Conservation (phyloP, 2,329 filamentous ascomycete genomes). For the Talaromyces sp. region DNA sequence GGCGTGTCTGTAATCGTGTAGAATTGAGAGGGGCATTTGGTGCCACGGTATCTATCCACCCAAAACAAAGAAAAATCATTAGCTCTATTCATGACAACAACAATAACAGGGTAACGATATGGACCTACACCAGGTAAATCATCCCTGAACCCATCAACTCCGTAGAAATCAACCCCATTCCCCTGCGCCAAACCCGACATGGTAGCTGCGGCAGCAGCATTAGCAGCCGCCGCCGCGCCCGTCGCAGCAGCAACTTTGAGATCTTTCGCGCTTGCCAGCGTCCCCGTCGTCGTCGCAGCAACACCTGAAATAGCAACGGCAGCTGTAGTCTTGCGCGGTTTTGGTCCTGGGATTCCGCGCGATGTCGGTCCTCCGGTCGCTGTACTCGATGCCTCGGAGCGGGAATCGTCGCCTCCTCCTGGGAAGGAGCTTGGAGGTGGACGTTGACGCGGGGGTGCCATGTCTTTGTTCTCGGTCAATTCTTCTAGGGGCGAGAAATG, state of each 20-base stretch:
- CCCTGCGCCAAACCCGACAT: slow-evolving; percentile 1
- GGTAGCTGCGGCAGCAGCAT: not conserved
- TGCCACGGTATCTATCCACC: slow-evolving; percentile 41
- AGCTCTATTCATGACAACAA: not conserved
- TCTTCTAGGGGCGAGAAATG: not conserved
- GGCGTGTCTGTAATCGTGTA: slow-evolving; percentile 48
- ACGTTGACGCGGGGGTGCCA: slow-evolving; percentile 48
- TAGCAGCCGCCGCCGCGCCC: slow-evolving; percentile 10
- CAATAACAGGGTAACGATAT: too few relatives aligned
- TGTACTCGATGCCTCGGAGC: slow-evolving; percentile 46
- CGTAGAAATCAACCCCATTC: not conserved
- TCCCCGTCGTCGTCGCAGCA: not conserved
- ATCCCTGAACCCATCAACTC: not conserved
- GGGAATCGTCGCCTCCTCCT: slow-evolving; percentile 41
- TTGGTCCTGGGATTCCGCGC: slow-evolving; percentile 25
- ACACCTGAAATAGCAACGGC: slow-evolving; percentile 9
- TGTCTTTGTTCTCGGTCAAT: slow-evolving; percentile 20
- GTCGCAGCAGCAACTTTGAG: slow-evolving; percentile 23
- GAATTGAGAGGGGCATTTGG: slow-evolving; percentile 42
- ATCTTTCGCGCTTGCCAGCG: slow-evolving; percentile 20
- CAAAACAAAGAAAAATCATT: not conserved
- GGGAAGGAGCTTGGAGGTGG: not conserved
- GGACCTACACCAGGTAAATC: slow-evolving; percentile 16
- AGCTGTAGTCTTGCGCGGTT: slow-evolving; percentile 29
- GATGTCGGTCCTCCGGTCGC: slow-evolving; percentile 33